Base-by-base conservation (phyloP, 371 early-diverging fungal genomes). In the Mortierella sp. region DNA sequence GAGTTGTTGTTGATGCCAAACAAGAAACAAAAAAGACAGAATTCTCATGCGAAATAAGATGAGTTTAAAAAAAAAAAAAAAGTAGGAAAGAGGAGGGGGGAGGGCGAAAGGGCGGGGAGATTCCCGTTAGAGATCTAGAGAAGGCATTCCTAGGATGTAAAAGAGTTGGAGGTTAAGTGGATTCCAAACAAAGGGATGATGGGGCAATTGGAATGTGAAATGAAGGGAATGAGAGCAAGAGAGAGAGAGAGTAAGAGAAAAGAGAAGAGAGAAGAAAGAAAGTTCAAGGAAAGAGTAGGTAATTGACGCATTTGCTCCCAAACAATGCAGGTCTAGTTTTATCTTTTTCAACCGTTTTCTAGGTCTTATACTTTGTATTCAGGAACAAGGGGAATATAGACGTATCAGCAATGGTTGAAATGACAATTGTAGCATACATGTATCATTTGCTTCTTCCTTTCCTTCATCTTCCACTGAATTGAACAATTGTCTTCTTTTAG, bases 221-320 rank as follows among this genome's bases (percentile, higher is more conserved):
- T n/a, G 29, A 8, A 40, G 15, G 28, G 34, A 66, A 58, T 31
- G 37, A 32, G 51, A 59, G 45, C 23, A 43, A 13, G 43, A 29
- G 43, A 43, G 43, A n/a, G 45, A 61, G 61, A 23, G 23, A n/a
- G n/a, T n/a, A 45, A 2, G 32, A 34, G 53, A 64, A 58, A 49
- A 9, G 23, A 34, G 57, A 12, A 43, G 26, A 54, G 43, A 45
- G 55, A 23, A 2, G 32, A 32, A 42, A 47, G 47, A 12, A 12
- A 17, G 47, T 40, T 40, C 40, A 40, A 9, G n/a, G n/a, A n/a
- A n/a, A n/a, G n/a, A n/a, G n/a, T n/a, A n/a, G n/a, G n/a, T n/a
- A n/a, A n/a, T n/a, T n/a, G n/a, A n/a, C n/a, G n/a, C n/a, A n/a
- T n/a, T n/a, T n/a, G n/a, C n/a, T n/a, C n/a, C n/a, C n/a, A n/a